Evolutionary conservation across 192 early-diverging fungal species (phyloP).

Genomic region (Podila epicladia): DNA sequence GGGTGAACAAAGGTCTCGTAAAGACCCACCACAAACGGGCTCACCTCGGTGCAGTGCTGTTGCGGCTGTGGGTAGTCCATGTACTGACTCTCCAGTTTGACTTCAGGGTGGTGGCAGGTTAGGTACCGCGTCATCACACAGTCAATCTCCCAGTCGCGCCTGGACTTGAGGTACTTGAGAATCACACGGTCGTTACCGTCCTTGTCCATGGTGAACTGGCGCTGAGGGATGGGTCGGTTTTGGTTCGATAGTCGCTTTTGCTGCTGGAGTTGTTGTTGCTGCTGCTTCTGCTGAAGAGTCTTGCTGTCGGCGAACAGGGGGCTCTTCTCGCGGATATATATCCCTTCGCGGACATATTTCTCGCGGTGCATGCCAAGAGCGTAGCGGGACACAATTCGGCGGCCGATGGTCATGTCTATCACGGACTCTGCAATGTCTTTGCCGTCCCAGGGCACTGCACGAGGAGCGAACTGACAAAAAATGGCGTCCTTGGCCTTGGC

Average conservation of each 20-base stretch:
- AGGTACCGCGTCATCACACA: constrained; percentile 41
- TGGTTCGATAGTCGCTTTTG: background rate
- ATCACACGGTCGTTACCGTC: constrained; percentile 47
- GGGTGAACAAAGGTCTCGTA: constrained; percentile 50
- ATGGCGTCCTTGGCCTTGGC: constrained; percentile 17
- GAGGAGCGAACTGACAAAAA: constrained; percentile 29
- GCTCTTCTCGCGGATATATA: constrained; percentile 30
- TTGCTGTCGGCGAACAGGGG: constrained; percentile 12
- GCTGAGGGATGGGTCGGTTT: background rate
- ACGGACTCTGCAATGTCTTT: constrained; percentile 32
- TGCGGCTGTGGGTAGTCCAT: constrained; percentile 39
- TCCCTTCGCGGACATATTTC: constrained; percentile 33
- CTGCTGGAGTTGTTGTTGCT: constrained; percentile 9
- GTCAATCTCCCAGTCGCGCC: constrained; percentile 44
- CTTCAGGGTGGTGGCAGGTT: constrained; percentile 36
- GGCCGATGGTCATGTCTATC: constrained; percentile 8
- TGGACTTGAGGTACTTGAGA: constrained; percentile 34
- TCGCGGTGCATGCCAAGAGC: constrained; percentile 23
- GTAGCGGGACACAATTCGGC: constrained; percentile 29
- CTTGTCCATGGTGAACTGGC: constrained; percentile 30
- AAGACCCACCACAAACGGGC: constrained; percentile 32
- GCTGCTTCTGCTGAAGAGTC: constrained; percentile 10
- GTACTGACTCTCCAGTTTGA: constrained; percentile 33
- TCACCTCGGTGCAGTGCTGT: constrained; percentile 20
- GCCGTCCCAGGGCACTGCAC: constrained; percentile 20